phyloP scores from a whole-genome alignment of 192 early-diverging fungal species.

The Diversispora epigaea region DNA sequence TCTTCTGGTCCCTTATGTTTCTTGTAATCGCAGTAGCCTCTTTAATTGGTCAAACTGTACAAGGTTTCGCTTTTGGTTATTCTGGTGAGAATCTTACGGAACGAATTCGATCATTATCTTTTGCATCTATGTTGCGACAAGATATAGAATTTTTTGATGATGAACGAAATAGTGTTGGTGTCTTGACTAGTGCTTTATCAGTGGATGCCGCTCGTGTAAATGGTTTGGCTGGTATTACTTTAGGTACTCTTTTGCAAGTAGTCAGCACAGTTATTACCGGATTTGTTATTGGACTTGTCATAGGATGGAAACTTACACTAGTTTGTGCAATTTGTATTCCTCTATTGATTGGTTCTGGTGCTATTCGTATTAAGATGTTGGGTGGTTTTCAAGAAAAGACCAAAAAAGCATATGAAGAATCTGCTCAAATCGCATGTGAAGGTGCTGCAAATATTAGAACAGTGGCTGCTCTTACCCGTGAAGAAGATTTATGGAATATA shows the following conservation, averaged over 20 bases:
- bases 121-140: conserved; percentile 66
- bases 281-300: conserved; percentile 48
- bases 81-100: conserved; percentile 62
- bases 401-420: conserved; percentile 72
- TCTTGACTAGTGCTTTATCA: conserved; percentile 68
- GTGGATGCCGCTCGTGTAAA: conserved; percentile 57
- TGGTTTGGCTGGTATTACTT: conserved; percentile 29
- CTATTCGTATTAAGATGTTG: conserved; percentile 36
- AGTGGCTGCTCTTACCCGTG: conserved; percentile 75
- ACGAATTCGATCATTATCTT: conserved; percentile 58
- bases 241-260: conserved; percentile 35
- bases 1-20: conserved; percentile 49
- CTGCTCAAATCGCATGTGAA: conserved; percentile 83
- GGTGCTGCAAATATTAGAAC: conserved; percentile 82
- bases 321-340: conserved; percentile 66
- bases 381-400: conserved; percentile 32
- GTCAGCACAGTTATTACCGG: conserved; percentile 28
- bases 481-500: conserved; percentile 43
- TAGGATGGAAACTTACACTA: conserved; percentile 61
- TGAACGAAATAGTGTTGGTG: conserved; percentile 64
- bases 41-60: background rate
- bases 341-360: conserved; percentile 59
- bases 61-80: conserved; percentile 28
- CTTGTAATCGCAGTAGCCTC: too few relatives aligned
- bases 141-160: conserved; percentile 75